Base-by-base conservation (phyloP, 257 asterid species). In the Leonotis leonurus region DNA sequence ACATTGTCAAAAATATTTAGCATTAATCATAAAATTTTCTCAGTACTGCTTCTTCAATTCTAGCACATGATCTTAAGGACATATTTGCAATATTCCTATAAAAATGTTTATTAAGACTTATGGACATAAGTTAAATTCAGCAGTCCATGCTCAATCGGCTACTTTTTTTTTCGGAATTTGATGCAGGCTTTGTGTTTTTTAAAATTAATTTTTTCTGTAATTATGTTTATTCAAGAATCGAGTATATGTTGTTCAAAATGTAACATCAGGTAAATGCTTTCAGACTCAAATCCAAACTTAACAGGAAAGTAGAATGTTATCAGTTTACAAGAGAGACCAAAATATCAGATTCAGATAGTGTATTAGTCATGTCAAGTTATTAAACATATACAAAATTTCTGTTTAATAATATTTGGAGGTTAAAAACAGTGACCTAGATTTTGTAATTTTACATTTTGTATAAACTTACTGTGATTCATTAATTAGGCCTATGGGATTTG, bases 201-300 rank as follows among this genome's bases (percentile, higher is more conserved):
- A n/a, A n/a, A n/a, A n/a, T 46, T 29, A 49, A n/a, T n/a, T 58
- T 36, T 13, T 44, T n/a, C 43, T 27, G 10, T 26, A 33, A 25
- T 39, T 1, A 11, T 62, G 64, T 60, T 55, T n/a, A n/a, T n/a
- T 73, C 74, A 73, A 77, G 73, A 69, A 5, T 39, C 57, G 50
- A 53, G 71, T 37, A 70, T 35, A 40, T 24, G 21, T 10, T 55
- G 53, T 48, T 35, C 67, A 52, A 72, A 53, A 29, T 63, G 68
- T 67, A 62, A 54, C 65, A 71, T 71, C n/a, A n/a, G n/a, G n/a
- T n/a, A n/a, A n/a, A n/a, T n/a, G n/a, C 73, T 57, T 53, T 70
- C 77, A 65, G 18, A 61, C 53, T 74, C 75, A 68, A 74, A 74
- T 63, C 71, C 43, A n/a, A 59, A 20, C 32, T 56, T 52, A 65